Evolutionary conservation across 495 filamentous ascomycete species (phyloP).

Genomic region (Penicillium desertorum): DNA sequence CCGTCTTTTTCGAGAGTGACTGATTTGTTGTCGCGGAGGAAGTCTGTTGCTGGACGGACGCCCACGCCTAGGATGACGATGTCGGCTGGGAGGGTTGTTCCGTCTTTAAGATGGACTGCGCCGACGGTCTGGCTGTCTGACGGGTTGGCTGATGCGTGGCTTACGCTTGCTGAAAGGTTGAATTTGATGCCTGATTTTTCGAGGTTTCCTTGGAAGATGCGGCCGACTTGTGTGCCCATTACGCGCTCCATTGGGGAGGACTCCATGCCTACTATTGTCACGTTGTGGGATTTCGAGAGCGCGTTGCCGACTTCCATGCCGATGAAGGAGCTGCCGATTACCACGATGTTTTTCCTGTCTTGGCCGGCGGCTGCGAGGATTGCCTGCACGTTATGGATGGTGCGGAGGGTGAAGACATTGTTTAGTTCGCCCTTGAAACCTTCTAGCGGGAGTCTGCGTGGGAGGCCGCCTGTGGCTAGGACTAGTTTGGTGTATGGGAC

Average conservation of each 20-base stretch:
- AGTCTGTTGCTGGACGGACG: conserved; percentile 82
- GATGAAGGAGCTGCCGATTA: conserved; percentile 92
- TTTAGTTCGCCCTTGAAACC: conserved; percentile 76
- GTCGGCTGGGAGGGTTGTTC: conserved; percentile 79
- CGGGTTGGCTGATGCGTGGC: conserved; percentile 70
- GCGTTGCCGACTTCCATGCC: conserved; percentile 92
- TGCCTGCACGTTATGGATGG: conserved; percentile 67
- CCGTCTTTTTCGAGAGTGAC: conserved; percentile 75
- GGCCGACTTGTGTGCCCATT: conserved; percentile 78
- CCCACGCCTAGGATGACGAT: conserved; percentile 89
- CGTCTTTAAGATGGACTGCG: conserved; percentile 80
- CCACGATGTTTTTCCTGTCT: conserved; percentile 80
- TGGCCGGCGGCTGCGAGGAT: conserved; percentile 79
- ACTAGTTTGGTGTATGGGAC: conserved; percentile 83
- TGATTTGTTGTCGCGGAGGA: conserved; percentile 67
- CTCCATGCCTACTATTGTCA: conserved; percentile 95
- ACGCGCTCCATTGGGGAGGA: conserved; percentile 80
- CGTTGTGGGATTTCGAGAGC: conserved; percentile 69
- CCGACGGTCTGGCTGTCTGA: conserved; percentile 69
- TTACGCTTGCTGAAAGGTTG: conserved; percentile 73
- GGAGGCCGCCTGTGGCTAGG: conserved; percentile 80
- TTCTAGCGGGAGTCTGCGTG: conserved; percentile 72
- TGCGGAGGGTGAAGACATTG: conserved; percentile 83
- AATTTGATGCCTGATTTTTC: conserved; percentile 89
- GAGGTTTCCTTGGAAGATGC: conserved; percentile 70